Percentiles rank a stretch among this genome's conserved stretches.
phyloP scores from a whole-genome alignment of 2,329 filamentous ascomycete species.

The Dissoconium aciculare region DNA sequence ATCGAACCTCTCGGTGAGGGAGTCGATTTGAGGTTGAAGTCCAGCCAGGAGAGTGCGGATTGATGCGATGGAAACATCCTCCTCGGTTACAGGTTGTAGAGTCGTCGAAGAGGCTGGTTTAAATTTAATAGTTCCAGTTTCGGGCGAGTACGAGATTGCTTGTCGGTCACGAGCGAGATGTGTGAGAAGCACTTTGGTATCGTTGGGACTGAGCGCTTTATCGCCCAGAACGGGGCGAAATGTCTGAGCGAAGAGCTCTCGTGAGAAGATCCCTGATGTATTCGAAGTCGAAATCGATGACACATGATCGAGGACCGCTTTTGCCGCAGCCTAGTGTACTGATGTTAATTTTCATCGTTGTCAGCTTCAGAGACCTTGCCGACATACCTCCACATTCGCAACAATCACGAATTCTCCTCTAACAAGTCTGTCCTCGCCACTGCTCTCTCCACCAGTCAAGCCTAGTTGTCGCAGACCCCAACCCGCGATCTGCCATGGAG shows the following conservation, averaged over 20 bases:
- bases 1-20: constrained; percentile 42
- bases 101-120: constrained; percentile 37
- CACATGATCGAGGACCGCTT: constrained; percentile 24
- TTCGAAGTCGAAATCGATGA: constrained; percentile 21
- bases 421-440: constrained; percentile 39
- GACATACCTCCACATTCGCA: constrained; percentile 42
- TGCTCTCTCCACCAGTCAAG: constrained; percentile 9
- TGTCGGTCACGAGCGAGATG: constrained; percentile 39
- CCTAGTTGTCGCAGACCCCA: constrained; percentile 62
- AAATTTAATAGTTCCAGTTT: constrained; percentile 54
- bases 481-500: constrained; percentile 54
- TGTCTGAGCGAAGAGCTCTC: constrained; percentile 17
- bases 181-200: constrained; percentile 34
- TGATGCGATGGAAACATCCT: constrained; percentile 70
- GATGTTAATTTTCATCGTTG: no score
- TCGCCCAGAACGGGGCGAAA: constrained; percentile 15
- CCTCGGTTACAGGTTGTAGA: constrained; percentile 46
- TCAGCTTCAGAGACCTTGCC: no score
- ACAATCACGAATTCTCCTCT: constrained; percentile 51
- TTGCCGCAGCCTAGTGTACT: constrained; percentile 24
- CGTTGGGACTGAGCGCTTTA: constrained; percentile 22
- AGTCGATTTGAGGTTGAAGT: constrained; percentile 51
- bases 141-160: constrained; percentile 17
- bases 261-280: constrained; percentile 22
- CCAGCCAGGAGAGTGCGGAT: constrained; percentile 57